These are phyloP conservation scores for Ilex paraguariensis DNA, from an alignment of 305 asterid species.

Conservation along the genomic window DNA sequence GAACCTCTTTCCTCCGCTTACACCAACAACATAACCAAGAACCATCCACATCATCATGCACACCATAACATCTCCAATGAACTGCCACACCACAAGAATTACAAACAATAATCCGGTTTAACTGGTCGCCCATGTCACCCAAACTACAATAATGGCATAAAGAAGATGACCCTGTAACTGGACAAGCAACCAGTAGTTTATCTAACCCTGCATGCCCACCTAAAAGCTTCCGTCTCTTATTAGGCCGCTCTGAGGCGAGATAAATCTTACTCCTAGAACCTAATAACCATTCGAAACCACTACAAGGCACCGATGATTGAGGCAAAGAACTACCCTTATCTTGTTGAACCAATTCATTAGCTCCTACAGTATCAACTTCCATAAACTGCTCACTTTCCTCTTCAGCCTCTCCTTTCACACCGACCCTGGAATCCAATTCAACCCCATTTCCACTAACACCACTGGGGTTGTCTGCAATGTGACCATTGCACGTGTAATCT, in stretches of 20 bases:
- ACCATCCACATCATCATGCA: constrained; percentile 68
- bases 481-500: neutral
- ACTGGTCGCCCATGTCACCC: constrained; percentile 55
- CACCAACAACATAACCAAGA: constrained; percentile 97
- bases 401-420: constrained; percentile 23
- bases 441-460: constrained; percentile 24
- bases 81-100: constrained; percentile 74
- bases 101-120: constrained; percentile 73
- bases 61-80: constrained; percentile 95
- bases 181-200: constrained; percentile 74
- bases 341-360: constrained; percentile 15
- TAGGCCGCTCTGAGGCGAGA: constrained; percentile 81
- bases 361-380: constrained; percentile 51
- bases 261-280: constrained; percentile 88
- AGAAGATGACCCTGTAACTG: constrained; percentile 64
- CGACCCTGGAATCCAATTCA: constrained; percentile 18
- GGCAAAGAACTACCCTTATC: constrained; percentile 25
- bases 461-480: neutral
- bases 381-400: constrained; percentile 43
- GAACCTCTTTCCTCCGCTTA: constrained; percentile 39
- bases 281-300: constrained; percentile 93
- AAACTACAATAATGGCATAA: constrained; percentile 83
- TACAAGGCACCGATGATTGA: constrained; percentile 9
- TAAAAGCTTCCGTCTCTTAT: constrained; percentile 85
- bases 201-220: constrained; percentile 94